Base-by-base conservation (phyloP, 73 alveolate genomes). In the Blepharisma japonicum region DNA sequence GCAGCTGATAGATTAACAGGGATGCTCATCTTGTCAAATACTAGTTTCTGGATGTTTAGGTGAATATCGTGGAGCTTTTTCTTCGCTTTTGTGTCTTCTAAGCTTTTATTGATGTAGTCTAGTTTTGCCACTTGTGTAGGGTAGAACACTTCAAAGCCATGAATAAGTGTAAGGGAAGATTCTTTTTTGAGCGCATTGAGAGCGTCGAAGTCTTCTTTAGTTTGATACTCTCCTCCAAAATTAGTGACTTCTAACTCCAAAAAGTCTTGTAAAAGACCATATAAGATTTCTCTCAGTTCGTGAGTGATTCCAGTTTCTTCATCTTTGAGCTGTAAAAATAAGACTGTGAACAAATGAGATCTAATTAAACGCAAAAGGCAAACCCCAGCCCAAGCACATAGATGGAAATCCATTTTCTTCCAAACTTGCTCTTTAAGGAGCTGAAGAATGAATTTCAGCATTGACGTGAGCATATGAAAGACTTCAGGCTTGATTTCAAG, bases 131-230 rank as follows among this genome's bases (percentile, higher is more conserved):
- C 46, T 70, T 39, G 80, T n/a, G 56, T 70, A 9, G 80, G 66
- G 80, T 39, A 45, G 46, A 70, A 70, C 38, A 70, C 80, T 45
- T 70, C 80, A 47, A 70, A 70, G 27, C 80, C 56, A 70, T 70
- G 80, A 25, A 47, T 47, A 8, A 70, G 27, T 14, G 66, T 39
- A 1, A 70, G 45, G 5, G 55, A 45, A 1, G 80, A 72, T 70
- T 70, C 80, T 39, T 25, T 70, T 47, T 70, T 70, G 38, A 70
- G 23, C 27, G 45, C 11, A 61, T n/a, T 9, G 4, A 61, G 46
- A 9, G 74, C 74, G 5, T 61, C 74, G 39, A 9, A 2, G 18
- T 61, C 74, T 20, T 61, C 74, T 61, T 61, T 61, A 2, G 74
- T 61, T 20, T n/a, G 38, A 39, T 20, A 9, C 49, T 39, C 74